Conservation (phyloP, 495 filamentous ascomycete species). For the Penicillium coprophilum region DNA sequence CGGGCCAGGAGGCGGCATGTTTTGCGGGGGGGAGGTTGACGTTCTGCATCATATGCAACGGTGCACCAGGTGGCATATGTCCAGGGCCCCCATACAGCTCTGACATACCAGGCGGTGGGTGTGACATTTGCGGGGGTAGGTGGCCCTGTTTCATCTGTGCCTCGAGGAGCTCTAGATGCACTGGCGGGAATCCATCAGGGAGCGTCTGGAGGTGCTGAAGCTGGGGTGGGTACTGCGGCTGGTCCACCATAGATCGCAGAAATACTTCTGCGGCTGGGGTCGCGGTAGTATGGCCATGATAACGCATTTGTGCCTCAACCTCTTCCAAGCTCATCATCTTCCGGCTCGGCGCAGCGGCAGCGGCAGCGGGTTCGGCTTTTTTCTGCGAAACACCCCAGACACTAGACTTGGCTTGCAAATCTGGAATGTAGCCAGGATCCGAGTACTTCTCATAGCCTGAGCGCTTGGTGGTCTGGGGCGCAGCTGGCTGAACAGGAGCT, state of each 20-base stretch:
- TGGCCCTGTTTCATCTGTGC: conserved; percentile 50
- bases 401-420: conserved; percentile 87
- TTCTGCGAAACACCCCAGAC: conserved; percentile 83
- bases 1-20: conserved; percentile 32
- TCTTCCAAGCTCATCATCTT: conserved; percentile 97
- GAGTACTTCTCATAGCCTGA: conserved; percentile 89
- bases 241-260: conserved; percentile 32
- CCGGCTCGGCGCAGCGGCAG: conserved; percentile 15
- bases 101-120: conserved; percentile 46
- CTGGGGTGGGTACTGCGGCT: conserved; percentile 35
- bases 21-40: conserved; percentile 39
- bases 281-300: conserved; percentile 55
- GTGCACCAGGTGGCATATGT: conserved; percentile 40
- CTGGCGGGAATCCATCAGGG: conserved; percentile 40
- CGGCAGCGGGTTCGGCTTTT: conserved; percentile 35
- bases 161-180: conserved; percentile 51
- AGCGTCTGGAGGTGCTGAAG: conserved; percentile 44
- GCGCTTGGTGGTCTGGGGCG: conserved; percentile 49
- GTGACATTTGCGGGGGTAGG: conserved; percentile 49
- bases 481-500: conserved; percentile 16
- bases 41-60: conserved; percentile 41
- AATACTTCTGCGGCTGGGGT: conserved; percentile 38
- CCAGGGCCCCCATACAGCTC: conserved; percentile 47
- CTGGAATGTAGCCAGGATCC: conserved; percentile 71
- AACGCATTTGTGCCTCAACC: conserved; percentile 89